Evolutionary conservation across 306 rosid genomes (phyloP).

Genomic region (Castanopsis chinensis): DNA sequence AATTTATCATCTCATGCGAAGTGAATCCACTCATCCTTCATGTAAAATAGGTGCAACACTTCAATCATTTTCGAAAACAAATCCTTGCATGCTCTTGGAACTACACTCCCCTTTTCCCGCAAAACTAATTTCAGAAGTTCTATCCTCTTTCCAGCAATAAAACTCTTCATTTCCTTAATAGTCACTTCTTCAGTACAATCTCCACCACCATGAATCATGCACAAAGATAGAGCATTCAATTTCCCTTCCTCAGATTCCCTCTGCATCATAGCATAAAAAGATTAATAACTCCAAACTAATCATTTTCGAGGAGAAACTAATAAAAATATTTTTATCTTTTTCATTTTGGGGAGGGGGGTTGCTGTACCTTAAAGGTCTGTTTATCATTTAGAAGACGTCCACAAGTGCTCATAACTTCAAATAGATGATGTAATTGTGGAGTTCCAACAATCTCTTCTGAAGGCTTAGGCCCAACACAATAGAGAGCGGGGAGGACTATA

Average conservation of each 20-base stretch:
- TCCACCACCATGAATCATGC: constrained; percentile 34
- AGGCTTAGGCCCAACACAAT: constrained; percentile 76
- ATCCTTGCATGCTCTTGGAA: constrained; percentile 89
- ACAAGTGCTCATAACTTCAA: constrained; percentile 52
- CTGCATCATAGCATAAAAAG: constrained; percentile 55
- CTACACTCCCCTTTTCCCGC: constrained; percentile 46
- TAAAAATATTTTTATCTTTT: no score
- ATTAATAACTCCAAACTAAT: no score
- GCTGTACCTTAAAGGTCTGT: constrained; percentile 53
- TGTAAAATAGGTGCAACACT: constrained; percentile 60
- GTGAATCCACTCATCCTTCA: constrained; percentile 78
- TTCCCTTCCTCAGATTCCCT: constrained; percentile 82
- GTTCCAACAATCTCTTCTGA: constrained; percentile 35
- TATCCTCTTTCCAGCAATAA: constrained; percentile 38
- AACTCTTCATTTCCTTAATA: constrained; percentile 33
- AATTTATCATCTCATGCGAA: constrained; percentile 48
- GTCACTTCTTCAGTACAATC: constrained; percentile 39
- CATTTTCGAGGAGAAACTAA: no score
- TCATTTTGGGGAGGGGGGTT: neutral
- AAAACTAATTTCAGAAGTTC: constrained; percentile 65
- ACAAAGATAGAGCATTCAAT: constrained; percentile 53
- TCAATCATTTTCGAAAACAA: constrained; percentile 77
- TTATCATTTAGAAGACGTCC: constrained; percentile 86
- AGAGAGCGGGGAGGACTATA: constrained; percentile 76
- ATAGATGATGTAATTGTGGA: constrained; percentile 45